Evolutionary conservation across 495 filamentous ascomycete species (phyloP).

Genomic region (Rhypophila decipiens): DNA sequence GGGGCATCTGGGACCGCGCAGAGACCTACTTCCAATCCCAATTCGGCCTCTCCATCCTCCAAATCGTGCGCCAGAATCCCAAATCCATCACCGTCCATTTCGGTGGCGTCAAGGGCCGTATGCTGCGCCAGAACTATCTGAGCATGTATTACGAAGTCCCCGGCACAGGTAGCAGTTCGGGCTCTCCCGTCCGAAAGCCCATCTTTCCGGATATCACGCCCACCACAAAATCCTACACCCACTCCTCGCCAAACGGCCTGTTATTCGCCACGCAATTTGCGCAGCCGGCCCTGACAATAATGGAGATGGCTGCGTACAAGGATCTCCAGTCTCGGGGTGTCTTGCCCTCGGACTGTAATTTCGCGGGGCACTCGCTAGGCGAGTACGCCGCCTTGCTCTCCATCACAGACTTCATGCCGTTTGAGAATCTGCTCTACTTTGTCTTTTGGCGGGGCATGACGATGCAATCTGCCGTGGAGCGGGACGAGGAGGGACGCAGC

Average conservation of each 20-base stretch:
- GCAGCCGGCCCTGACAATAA: constrained; percentile 84
- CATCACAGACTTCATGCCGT: constrained; percentile 87
- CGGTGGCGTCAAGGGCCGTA: constrained; percentile 83
- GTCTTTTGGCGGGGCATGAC: constrained; percentile 93
- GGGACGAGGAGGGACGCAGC: constrained; percentile 76
- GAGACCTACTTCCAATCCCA: not conserved
- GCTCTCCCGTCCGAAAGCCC: constrained; percentile 64
- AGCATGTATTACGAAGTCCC: constrained; percentile 93
- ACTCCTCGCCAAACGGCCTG: constrained; percentile 81
- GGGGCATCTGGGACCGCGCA: constrained; percentile 88
- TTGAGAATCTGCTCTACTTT: constrained; percentile 88
- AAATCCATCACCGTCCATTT: constrained; percentile 93
- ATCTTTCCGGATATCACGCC: constrained; percentile 80
- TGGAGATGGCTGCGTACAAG: constrained; percentile 94
- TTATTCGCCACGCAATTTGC: constrained; percentile 93
- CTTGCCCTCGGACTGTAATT: constrained; percentile 81
- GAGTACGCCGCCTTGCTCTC: constrained; percentile 91
- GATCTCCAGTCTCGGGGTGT: constrained; percentile 89
- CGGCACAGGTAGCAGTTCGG: constrained; percentile 24
- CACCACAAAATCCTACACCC: constrained; percentile 73
- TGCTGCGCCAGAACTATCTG: constrained; percentile 92
- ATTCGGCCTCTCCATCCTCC: constrained; percentile 66
- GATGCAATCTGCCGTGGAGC: constrained; percentile 94
- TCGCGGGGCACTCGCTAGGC: constrained; percentile 89
- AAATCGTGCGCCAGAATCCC: constrained; percentile 94